Evolutionary conservation across 352 stramenopile genomes (phyloP).

Genomic region (Phytopythium oedochilum): DNA sequence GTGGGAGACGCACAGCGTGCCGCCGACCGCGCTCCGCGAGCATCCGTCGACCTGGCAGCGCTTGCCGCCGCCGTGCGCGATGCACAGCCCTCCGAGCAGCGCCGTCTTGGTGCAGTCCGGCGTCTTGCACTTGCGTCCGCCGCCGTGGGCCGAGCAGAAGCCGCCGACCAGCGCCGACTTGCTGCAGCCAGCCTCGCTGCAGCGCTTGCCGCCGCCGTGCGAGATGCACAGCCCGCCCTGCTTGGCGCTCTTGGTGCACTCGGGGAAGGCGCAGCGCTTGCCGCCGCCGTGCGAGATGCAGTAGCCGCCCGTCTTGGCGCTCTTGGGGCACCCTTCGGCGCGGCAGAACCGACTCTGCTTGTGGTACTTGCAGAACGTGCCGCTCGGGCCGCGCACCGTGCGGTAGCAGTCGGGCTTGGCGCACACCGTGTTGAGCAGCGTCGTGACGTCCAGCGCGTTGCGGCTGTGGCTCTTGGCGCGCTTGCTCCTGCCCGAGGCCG

Average conservation of each 20-base stretch:
- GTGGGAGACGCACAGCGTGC: constrained; percentile 63
- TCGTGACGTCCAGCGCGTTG: constrained; percentile 43
- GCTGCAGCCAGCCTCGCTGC: constrained; percentile 60
- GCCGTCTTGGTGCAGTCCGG: constrained; percentile 74
- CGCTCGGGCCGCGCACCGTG: constrained; percentile 57
- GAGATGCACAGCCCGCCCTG: constrained; percentile 83
- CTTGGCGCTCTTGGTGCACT: constrained; percentile 84
- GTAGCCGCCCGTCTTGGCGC: constrained; percentile 77
- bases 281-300: constrained; percentile 85
- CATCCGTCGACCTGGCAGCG: constrained; percentile 67
- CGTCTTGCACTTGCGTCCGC: constrained; percentile 70
- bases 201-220: constrained; percentile 80
- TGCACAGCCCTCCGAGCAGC: constrained; percentile 70
- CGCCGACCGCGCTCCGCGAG: constrained; percentile 62
- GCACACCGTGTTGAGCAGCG: constrained; percentile 78
- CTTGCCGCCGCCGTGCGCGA: constrained; percentile 78
- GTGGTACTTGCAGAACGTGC: constrained; percentile 83
- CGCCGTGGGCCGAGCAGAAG: constrained; percentile 80
- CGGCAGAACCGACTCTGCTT: constrained; percentile 80
- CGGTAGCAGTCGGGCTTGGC: constrained; percentile 75
- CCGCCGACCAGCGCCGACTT: constrained; percentile 80
- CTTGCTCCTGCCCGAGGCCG: constrained; percentile 18
- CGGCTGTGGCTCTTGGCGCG: constrained; percentile 18
- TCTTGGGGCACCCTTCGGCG: constrained; percentile 62
- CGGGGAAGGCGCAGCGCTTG: constrained; percentile 54